Percentiles rank a stretch among this genome's conserved stretches.
These are phyloP conservation scores for Rubia peregrina DNA, from an alignment of 305 asterid species.

Conservation along the genomic window DNA sequence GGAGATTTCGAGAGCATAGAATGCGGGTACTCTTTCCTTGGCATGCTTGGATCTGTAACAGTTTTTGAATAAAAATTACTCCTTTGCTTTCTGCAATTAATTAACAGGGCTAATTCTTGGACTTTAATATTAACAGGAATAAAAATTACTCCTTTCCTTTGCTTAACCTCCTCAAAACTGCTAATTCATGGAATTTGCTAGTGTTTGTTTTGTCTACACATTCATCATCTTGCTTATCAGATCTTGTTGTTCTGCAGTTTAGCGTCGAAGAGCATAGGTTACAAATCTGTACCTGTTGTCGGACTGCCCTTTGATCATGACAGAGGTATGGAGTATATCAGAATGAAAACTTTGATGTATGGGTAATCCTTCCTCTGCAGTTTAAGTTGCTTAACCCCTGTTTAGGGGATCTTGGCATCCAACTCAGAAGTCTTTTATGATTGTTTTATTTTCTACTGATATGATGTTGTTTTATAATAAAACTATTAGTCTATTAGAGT, in stretches of 20 bases:
- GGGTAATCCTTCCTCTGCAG: neutral
- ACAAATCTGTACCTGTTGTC: conserved; percentile 66
- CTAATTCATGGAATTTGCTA: neutral
- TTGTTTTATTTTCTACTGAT: neutral
- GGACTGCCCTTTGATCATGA: conserved; percentile 66
- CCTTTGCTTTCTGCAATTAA: neutral
- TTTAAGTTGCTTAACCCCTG: neutral
- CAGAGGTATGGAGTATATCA: conserved; percentile 42
- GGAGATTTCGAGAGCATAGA: conserved; percentile 52
- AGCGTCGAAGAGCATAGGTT: conserved; percentile 80
- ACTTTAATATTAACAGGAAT: no score
- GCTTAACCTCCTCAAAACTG: neutral
- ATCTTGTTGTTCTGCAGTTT: conserved; percentile 34
- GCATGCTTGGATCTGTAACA: neutral
- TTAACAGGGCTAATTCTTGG: neutral
- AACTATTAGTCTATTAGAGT: no score
- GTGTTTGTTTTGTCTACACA: neutral
- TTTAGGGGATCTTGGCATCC: neutral
- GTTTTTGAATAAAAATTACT: neutral
- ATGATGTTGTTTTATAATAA: neutral
- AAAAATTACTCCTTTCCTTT: no score
- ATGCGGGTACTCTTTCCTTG: conserved; percentile 43
- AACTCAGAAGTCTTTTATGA: neutral
- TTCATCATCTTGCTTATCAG: neutral
- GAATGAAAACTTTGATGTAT: conserved; percentile 11